Percentiles rank a stretch among this genome's conserved stretches.
Evolutionary conservation across 169 alveolate genomes (phyloP).

Genomic region (Fabrea salina): DNA sequence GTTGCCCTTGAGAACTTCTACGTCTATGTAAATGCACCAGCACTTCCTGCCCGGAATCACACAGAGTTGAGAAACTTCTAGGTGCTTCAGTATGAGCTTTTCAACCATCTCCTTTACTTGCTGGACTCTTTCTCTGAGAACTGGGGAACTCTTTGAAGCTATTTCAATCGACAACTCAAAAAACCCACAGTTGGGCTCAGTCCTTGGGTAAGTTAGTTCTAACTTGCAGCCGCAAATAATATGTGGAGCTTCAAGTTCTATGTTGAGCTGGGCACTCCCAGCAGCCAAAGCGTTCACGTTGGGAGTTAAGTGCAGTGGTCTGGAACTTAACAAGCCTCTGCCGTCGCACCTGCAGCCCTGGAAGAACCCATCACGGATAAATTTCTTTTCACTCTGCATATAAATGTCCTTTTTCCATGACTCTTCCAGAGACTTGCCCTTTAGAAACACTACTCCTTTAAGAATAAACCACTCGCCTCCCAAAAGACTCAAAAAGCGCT

Average conservation of each 20-base stretch:
- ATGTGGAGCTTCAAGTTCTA: neutral
- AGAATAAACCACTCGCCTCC: no score
- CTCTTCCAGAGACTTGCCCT: no score
- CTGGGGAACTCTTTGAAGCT: neutral
- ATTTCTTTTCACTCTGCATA: conserved; percentile 22
- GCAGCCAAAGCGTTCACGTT: neutral
- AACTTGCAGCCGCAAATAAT: conserved; percentile 6
- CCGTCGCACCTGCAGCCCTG: conserved; percentile 15
- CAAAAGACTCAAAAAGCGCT: no score
- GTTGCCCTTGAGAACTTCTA: neutral
- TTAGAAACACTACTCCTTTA: no score
- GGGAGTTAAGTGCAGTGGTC: neutral
- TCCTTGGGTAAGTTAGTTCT: neutral
- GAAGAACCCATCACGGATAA: neutral
- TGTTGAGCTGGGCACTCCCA: conserved; percentile 19
- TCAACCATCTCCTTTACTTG: neutral
- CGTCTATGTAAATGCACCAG: conserved; percentile 5
- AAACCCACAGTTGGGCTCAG: neutral
- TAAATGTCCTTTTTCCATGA: no score
- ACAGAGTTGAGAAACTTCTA: neutral
- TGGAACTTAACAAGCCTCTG: neutral
- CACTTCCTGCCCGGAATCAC: conserved; percentile 2
- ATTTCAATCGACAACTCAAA: neutral
- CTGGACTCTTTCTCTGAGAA: neutral
- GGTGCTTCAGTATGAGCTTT: neutral